These are phyloP conservation scores for Anacardium occidentale DNA, from an alignment of 345 rosid species.

Conservation along the genomic window DNA sequence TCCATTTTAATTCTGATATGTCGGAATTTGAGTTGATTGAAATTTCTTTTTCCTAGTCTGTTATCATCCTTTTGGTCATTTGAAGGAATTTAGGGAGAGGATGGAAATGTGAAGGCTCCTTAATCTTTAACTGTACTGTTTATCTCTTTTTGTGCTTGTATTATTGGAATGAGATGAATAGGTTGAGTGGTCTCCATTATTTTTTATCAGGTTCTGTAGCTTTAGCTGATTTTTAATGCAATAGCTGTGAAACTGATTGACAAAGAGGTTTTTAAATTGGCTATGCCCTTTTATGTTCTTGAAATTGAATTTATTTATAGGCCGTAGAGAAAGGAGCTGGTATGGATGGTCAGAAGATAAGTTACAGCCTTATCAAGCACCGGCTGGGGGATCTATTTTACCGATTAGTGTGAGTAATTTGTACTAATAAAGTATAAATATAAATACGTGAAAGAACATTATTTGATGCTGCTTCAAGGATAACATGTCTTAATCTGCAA, in stretches of 20 bases:
- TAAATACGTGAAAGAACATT: not conserved
- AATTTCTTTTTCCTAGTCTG: not conserved
- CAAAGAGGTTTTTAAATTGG: not conserved
- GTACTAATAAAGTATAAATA: not conserved
- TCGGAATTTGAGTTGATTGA: not conserved
- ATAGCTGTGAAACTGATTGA: not conserved
- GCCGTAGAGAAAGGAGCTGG: constrained; percentile 98
- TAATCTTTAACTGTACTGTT: not conserved
- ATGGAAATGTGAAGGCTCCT: not conserved
- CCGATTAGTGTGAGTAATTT: constrained; percentile 70
- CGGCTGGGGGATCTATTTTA: constrained; percentile 97
- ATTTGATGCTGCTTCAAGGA: not conserved
- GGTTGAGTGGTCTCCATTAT: not conserved
- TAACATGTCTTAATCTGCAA: constrained; percentile 6
- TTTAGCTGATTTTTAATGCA: not conserved
- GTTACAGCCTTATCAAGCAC: constrained; percentile 87
- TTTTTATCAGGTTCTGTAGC: not conserved
- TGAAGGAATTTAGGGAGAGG: not conserved
- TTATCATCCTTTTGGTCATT: not conserved
- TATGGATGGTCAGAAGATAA: constrained; percentile 98
- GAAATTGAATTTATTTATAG: constrained; percentile 32
- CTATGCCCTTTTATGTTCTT: not conserved
- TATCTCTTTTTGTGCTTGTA: not conserved
- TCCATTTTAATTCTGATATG: not conserved
- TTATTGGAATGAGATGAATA: not conserved